A percentile compares a stretch with the other conserved stretches of the same genome.
Conservation (phyloP, 106 monocot genomes). For the Amphibolis antarctica region DNA sequence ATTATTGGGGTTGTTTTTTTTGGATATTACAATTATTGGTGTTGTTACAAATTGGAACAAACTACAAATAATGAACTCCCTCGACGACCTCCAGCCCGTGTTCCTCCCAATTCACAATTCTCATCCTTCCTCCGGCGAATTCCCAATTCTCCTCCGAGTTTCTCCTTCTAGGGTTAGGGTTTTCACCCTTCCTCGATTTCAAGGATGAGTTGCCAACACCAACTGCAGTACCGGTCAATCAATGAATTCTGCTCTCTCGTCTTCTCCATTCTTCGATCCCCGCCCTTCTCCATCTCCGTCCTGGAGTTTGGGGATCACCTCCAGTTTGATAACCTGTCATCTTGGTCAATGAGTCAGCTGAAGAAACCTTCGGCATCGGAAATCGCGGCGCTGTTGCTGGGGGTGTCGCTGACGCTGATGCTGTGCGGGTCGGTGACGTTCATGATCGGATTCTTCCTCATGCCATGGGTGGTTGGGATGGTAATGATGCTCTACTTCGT, state of each 20-base stretch:
- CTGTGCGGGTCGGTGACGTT: constrained; percentile 28
- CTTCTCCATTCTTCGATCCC: constrained; percentile 10
- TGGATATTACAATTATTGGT: too few relatives aligned
- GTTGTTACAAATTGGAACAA: too few relatives aligned
- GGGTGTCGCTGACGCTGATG: constrained; percentile 24
- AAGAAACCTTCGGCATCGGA: constrained; percentile 9
- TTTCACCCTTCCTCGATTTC: neutral
- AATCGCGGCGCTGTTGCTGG: constrained; percentile 28
- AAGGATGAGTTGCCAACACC: neutral
- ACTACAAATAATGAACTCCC: too few relatives aligned
- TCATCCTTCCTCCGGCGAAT: too few relatives aligned
- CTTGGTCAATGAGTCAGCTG: neutral
- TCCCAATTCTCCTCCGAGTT: neutral
- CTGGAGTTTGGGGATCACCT: neutral
- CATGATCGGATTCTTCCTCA: constrained; percentile 24
- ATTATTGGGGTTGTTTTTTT: too few relatives aligned
- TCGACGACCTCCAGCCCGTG: too few relatives aligned
- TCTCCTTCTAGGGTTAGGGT: neutral
- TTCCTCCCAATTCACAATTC: too few relatives aligned
- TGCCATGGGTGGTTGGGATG: constrained; percentile 23
- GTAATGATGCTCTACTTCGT: constrained; percentile 17
- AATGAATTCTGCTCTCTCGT: constrained; percentile 13
- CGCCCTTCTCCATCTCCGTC: neutral
- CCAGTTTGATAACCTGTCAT: too few relatives aligned
- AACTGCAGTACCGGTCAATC: neutral